Evolutionary conservation across 2,329 filamentous ascomycete genomes (phyloP).

Genomic region (Penicillium sp.): DNA sequence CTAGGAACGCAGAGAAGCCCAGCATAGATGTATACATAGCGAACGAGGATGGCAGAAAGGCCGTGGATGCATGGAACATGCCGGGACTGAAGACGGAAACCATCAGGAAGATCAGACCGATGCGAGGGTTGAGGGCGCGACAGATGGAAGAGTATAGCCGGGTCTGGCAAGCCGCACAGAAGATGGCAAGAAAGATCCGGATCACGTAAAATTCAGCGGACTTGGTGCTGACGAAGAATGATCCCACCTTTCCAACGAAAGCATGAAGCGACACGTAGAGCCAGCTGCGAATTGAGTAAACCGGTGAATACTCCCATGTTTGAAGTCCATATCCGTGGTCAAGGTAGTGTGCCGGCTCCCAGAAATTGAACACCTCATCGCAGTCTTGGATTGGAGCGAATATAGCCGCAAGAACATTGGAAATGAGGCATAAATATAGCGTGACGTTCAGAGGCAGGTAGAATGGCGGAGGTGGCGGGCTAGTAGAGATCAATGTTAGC

Average conservation of each 20-base stretch:
- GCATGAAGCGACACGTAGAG: slow-evolving; percentile 84
- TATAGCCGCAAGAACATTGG: slow-evolving; percentile 75
- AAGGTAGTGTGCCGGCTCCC: slow-evolving; percentile 95
- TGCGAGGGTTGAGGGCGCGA: slow-evolving; percentile 75
- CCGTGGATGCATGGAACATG: slow-evolving; percentile 87
- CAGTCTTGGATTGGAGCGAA: slow-evolving; percentile 96
- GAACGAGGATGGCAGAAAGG: slow-evolving; percentile 91
- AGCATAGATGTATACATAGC: slow-evolving; percentile 94
- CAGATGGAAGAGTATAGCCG: slow-evolving; percentile 79
- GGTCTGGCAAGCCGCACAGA: slow-evolving; percentile 82
- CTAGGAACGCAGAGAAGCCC: slow-evolving; percentile 86
- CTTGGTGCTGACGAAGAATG: slow-evolving; percentile 58
- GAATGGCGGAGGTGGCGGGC: slow-evolving; percentile 53
- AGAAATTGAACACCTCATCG: slow-evolving; percentile 99
- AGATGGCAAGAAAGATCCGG: slow-evolving; percentile 72
- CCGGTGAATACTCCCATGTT: slow-evolving; percentile 98
- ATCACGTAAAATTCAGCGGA: slow-evolving; percentile 81
- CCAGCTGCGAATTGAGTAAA: slow-evolving; percentile 95
- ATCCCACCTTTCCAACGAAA: slow-evolving; percentile 67
- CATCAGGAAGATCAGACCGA: slow-evolving; percentile 83
- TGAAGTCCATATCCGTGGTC: slow-evolving; percentile 90
- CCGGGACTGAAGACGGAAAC: slow-evolving; percentile 80
- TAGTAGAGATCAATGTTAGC: slow-evolving; percentile 27
- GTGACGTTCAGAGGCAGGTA: slow-evolving; percentile 72
- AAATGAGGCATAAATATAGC: slow-evolving; percentile 78